Percentiles rank a stretch among this genome's conserved stretches.
These are phyloP conservation scores for Leishmania gerbilli DNA, from an alignment of 208 protist genomes.

Conservation along the genomic window DNA sequence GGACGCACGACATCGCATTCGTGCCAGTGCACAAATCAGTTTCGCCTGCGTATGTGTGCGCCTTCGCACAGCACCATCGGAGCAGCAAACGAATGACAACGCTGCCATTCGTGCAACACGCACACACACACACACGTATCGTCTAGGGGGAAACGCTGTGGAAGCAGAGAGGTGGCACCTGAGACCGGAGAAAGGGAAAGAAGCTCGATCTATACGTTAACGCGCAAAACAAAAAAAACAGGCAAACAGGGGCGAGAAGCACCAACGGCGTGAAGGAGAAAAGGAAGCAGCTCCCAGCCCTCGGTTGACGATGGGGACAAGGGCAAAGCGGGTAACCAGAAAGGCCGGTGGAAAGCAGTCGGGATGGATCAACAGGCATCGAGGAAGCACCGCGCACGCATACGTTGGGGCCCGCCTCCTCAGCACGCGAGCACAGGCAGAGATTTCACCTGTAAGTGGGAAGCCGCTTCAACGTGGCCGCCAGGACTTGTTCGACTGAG, in stretches of 20 bases:
- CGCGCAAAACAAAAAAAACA: too few species aligned
- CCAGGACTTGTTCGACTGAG: slow-evolving; percentile 41
- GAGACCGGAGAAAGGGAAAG: background rate
- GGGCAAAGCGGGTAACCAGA: background rate
- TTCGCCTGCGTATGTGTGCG: background rate
- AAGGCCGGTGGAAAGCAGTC: background rate
- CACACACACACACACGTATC: background rate
- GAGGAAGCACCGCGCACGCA: background rate
- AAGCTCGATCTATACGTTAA: background rate
- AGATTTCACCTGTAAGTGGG: background rate
- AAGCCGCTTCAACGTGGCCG: slow-evolving; percentile 35
- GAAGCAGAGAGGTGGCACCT: background rate
- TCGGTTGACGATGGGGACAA: too few species aligned
- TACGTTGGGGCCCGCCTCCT: too few species aligned
- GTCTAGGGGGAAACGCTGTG: background rate
- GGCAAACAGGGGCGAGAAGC: background rate
- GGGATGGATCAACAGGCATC: background rate
- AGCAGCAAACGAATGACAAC: background rate
- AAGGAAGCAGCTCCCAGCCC: background rate
- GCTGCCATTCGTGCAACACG: background rate
- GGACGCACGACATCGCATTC: background rate
- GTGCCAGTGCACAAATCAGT: background rate
- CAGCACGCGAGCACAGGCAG: background rate
- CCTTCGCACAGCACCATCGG: background rate
- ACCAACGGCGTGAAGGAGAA: background rate